These are phyloP conservation scores for Terfezia boudieri DNA, from an alignment of 495 filamentous ascomycete genomes.

Conservation along the genomic window DNA sequence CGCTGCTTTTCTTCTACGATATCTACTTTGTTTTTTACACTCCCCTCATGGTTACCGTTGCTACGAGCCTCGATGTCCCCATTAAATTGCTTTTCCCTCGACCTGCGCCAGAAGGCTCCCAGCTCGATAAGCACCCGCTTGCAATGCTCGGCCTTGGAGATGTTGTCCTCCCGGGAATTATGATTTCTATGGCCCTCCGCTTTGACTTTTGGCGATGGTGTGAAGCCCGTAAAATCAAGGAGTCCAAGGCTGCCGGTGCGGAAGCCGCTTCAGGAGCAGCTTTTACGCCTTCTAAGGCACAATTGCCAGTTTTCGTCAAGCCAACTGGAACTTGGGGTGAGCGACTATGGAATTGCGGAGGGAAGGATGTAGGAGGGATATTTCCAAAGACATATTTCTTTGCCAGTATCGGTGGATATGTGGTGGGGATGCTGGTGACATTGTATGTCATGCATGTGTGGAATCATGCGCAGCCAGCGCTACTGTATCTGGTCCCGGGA, in stretches of 20 bases:
- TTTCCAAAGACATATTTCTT: slow-evolving; percentile 84
- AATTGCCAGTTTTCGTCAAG: slow-evolving; percentile 24
- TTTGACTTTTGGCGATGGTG: slow-evolving; percentile 47
- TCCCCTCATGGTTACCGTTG: slow-evolving; percentile 89
- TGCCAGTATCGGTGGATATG: slow-evolving; percentile 55
- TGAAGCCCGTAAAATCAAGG: slow-evolving; percentile 5
- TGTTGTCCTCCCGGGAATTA: slow-evolving; percentile 81
- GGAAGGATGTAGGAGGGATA: slow-evolving; percentile 4
- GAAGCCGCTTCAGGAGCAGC: slow-evolving; percentile 1
- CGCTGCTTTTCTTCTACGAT: slow-evolving; percentile 75
- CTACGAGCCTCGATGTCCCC: slow-evolving; percentile 69
- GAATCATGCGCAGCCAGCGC: slow-evolving; percentile 67
- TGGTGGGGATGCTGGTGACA: slow-evolving; percentile 56
- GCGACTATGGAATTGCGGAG: slow-evolving; percentile 48
- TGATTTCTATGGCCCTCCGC: slow-evolving; percentile 67
- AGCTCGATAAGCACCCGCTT: slow-evolving; percentile 21
- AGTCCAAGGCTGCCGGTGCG: slow-evolving; percentile 5
- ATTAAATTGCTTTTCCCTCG: slow-evolving; percentile 82
- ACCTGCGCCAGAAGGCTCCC: slow-evolving; percentile 19
- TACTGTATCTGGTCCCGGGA: slow-evolving; percentile 80
- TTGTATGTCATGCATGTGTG: slow-evolving; percentile 54
- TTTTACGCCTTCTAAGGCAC: slow-evolving; percentile 4
- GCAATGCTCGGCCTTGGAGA: slow-evolving; percentile 89
- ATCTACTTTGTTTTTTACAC: slow-evolving; percentile 97
- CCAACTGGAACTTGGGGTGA: slow-evolving; percentile 60